Percentiles rank a stretch among this genome's conserved stretches.
phyloP scores from a whole-genome alignment of 768 basidiomycete genomes.

The Pisolithus tinctorius region DNA sequence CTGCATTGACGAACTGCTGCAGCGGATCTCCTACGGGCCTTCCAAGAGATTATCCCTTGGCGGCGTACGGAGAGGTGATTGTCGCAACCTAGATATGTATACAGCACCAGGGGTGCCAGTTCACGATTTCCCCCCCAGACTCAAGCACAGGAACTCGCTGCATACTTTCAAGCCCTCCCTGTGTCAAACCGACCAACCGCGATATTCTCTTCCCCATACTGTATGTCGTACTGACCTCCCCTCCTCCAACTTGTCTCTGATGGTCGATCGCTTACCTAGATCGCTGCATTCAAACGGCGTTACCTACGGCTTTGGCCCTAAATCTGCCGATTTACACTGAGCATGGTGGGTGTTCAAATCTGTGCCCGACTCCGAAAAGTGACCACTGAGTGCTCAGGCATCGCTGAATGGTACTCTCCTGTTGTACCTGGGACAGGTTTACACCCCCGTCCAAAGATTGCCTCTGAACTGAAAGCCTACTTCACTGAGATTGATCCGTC shows the following conservation, averaged over 20 bases:
- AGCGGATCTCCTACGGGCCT: conserved; percentile 65
- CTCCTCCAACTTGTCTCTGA: not conserved
- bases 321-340: conserved; percentile 69
- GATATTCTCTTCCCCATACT: conserved; percentile 83
- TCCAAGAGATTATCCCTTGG: conserved; percentile 66
- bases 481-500: conserved; percentile 50
- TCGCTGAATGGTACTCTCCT: conserved; percentile 78
- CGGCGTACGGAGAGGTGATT: conserved; percentile 61
- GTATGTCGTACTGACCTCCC: conserved; percentile 32
- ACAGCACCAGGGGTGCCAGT: not conserved
- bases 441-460: conserved; percentile 65
- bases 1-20: conserved; percentile 6
- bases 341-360: conserved; percentile 44
- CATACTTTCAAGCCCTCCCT: conserved; percentile 58
- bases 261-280: conserved; percentile 35
- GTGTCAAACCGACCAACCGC: conserved; percentile 63
- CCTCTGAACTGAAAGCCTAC: conserved; percentile 44
- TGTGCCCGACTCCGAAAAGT: not conserved
- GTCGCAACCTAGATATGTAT: not conserved
- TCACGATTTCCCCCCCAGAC: conserved; percentile 28
- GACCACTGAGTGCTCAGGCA: conserved; percentile 32
- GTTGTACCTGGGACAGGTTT: conserved; percentile 60
- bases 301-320: conserved; percentile 56
- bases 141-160: conserved; percentile 70
- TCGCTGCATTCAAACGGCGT: conserved; percentile 79